phyloP scores from a whole-genome alignment of 345 rosid species.

The Jatropha curcas region DNA sequence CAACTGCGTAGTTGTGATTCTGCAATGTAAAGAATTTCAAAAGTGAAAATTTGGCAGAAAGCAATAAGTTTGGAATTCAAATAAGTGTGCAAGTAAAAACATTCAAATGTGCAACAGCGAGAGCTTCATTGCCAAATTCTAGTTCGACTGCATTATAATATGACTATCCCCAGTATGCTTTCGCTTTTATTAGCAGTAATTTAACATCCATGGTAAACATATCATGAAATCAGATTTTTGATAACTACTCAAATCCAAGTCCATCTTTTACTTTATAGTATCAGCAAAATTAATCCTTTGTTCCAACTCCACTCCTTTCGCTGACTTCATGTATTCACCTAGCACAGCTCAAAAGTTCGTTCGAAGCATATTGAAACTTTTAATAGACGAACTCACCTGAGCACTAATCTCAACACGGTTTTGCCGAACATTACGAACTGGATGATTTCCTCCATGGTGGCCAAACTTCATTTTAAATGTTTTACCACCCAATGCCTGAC shows the following conservation, averaged over 20 bases:
- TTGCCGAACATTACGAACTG: slow-evolving; percentile 65
- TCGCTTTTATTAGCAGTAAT: not conserved
- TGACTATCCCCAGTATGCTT: not conserved
- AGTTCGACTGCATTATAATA: slow-evolving; percentile 3
- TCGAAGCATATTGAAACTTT: not conserved
- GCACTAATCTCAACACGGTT: slow-evolving; percentile 91
- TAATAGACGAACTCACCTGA: slow-evolving; percentile 51
- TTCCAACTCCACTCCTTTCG: not conserved
- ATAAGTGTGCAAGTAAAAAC: not conserved
- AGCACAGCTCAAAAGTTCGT: not conserved
- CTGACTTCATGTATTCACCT: not conserved
- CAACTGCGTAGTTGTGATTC: slow-evolving; percentile 98
- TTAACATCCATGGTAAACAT: not conserved
- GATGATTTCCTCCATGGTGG: slow-evolving; percentile 98
- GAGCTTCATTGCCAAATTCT: not conserved
- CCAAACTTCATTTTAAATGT: slow-evolving; percentile 98
- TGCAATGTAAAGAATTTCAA: slow-evolving; percentile 35
- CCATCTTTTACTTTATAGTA: not conserved
- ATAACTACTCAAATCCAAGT: not conserved
- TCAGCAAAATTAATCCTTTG: not conserved
- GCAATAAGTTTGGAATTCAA: not conserved
- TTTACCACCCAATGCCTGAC: slow-evolving; percentile 94
- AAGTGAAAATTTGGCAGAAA: slow-evolving; percentile 4
- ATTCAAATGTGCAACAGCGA: not conserved
- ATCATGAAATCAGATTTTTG: not conserved